Percentiles rank a stretch among this genome's conserved stretches.
phyloP scores from a whole-genome alignment of 2,329 filamentous ascomycete species.

The Myriosclerotinia curreyana region DNA sequence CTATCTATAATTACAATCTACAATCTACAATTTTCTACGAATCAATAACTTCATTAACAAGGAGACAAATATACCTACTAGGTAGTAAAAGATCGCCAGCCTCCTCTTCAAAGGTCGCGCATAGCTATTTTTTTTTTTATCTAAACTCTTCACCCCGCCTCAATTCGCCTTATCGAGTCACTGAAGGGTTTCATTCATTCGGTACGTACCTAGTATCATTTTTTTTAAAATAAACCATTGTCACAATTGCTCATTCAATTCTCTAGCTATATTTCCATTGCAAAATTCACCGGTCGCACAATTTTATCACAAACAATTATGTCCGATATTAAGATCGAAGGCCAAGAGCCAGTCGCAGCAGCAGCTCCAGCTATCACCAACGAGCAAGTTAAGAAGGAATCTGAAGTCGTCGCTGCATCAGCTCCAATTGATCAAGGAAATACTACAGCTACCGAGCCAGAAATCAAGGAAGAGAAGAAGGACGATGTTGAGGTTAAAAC shows the following conservation, averaged over 20 bases:
- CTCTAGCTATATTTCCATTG: not conserved
- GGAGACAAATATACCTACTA: not conserved
- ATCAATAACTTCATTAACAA: not conserved
- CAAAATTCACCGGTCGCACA: not conserved
- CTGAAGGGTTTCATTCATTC: conserved; percentile 15
- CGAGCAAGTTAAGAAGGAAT: conserved; percentile 26
- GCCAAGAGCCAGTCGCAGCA: conserved; percentile 19
- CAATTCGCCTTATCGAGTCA: conserved; percentile 25
- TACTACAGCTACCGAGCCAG: conserved; percentile 16
- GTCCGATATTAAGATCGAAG: conserved; percentile 23
- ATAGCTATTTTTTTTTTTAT: conserved; percentile 14
- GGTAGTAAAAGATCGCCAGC: not conserved
- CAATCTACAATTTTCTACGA: not conserved
- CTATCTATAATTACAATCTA: not conserved
- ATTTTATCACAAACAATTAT: conserved; percentile 14
- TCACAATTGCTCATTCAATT: conserved; percentile 7
- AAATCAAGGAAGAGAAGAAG: conserved; percentile 26
- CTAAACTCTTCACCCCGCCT: conserved; percentile 34
- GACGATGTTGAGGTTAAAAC: conserved; percentile 13
- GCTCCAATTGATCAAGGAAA: conserved; percentile 25
- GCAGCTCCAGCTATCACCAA: conserved; percentile 31
- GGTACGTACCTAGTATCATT: too few species aligned
- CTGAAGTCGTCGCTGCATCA: conserved; percentile 23
- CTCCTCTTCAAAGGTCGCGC: conserved; percentile 4
- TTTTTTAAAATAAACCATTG: conserved; percentile 4